Evolutionary conservation across 306 rosid species (phyloP), one percentile per base, ranked within the genome.

Genomic region (Cucumis cinereus): DNA sequence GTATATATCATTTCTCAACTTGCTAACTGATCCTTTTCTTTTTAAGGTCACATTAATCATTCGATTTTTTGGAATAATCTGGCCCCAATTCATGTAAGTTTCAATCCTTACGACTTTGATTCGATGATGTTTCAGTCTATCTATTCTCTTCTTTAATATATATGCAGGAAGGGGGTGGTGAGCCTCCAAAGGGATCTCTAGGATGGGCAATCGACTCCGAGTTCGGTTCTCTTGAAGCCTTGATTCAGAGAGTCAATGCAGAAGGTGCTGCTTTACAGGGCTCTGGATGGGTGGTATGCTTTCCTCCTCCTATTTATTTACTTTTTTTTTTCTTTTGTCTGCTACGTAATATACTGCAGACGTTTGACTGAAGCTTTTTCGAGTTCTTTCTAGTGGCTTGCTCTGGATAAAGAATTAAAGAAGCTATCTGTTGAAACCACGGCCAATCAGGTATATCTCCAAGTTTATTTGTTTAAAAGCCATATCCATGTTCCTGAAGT

Each of bases 251-350:
- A 81, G 49, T 90, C 50, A 94, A 82, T 52, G 83, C 96, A 10
- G 99, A 95, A 85, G 99, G 96, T 55, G 93, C 99, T 33, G 99
- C 90, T 33, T 55, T 95, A 50, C 99, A 95, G 86, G 99, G 99
- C 24, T 95, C 99, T 40, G 99, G 99, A 86, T 95, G 99, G 99
- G 99, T 92, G 96, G 99, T 95, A 86, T 77, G 91, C 83, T 81
- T 56, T 79, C 90, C 93, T 38, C 49, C 77, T 58, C 75, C 75
- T 77, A 93, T 88, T 12, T 78, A 85, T 96, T 81, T 81, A 6
- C 35, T 45, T 73, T 24, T 14, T 61, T 12, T 24, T 72, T 77
- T 30, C 35, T 30, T 40, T 54, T 47, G 26, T 76, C 56, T 58
- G 63, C 67, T 20, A 12, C 40, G 7, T 13, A 15, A 20, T 66